A percentile compares a stretch with the other conserved stretches of the same genome.
These are phyloP conservation scores for Boletus patriciae DNA, from an alignment of 768 basidiomycete species.

Conservation along the genomic window DNA sequence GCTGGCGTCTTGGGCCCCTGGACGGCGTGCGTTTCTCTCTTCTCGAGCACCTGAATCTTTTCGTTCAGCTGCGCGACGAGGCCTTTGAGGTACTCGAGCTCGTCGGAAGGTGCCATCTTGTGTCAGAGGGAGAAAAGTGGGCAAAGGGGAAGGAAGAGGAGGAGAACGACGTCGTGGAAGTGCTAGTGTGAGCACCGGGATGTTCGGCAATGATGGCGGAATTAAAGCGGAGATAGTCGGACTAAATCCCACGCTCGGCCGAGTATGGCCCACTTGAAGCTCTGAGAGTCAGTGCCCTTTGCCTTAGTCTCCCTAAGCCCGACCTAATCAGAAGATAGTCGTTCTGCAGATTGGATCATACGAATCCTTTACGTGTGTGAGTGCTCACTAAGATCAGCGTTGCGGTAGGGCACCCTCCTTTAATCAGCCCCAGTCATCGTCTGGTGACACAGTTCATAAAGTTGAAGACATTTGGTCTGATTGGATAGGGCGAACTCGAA, in stretches of 20 bases:
- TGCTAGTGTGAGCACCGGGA: neutral
- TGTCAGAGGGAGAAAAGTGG: neutral
- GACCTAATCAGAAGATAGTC: no score
- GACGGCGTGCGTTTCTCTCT: conserved; percentile 52
- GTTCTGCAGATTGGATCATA: no score
- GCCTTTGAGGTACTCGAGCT: conserved; percentile 93
- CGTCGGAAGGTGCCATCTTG: conserved; percentile 65
- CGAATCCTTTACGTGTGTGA: no score
- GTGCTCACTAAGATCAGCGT: no score
- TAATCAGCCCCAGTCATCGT: neutral
- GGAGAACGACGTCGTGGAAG: neutral
- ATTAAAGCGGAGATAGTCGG: conserved; percentile 27
- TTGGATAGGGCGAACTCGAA: neutral
- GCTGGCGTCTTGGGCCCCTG: conserved; percentile 57
- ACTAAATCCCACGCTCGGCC: neutral
- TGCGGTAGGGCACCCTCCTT: no score
- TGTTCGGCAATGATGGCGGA: conserved; percentile 7
- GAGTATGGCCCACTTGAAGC: no score
- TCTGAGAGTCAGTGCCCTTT: no score
- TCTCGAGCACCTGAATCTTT: conserved; percentile 83
- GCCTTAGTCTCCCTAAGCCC: no score
- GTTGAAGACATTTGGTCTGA: no score
- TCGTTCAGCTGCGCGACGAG: conserved; percentile 88
- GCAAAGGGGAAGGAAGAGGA: neutral
- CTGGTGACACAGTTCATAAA: no score